These are phyloP conservation scores for Aspergillus leporis DNA, from an alignment of 495 filamentous ascomycete species.

Conservation along the genomic window DNA sequence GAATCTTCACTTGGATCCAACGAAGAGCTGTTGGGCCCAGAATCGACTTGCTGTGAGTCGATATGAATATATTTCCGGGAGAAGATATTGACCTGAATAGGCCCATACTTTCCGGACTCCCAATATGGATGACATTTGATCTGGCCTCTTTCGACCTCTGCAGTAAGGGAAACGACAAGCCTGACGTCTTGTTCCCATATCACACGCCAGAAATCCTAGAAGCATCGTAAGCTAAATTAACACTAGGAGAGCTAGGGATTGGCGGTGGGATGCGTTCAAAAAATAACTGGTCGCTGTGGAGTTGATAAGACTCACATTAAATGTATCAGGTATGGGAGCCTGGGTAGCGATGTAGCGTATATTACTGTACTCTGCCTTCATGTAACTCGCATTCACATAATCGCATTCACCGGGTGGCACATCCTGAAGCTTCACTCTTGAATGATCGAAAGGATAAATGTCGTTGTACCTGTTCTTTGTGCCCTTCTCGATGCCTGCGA, in stretches of 20 bases:
- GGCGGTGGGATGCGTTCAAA: background rate
- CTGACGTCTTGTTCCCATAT: constrained; percentile 96
- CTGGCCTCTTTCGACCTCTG: constrained; percentile 93
- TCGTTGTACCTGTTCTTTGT: constrained; percentile 96
- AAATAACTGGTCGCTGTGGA: background rate
- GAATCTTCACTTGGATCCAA: constrained; percentile 25
- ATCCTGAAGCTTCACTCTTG: constrained; percentile 76
- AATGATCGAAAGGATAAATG: constrained; percentile 95
- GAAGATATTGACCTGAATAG: constrained; percentile 71
- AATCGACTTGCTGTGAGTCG: constrained; percentile 25
- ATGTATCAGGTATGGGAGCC: constrained; percentile 89
- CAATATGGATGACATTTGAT: constrained; percentile 95
- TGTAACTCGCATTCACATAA: constrained; percentile 92
- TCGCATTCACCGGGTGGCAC: constrained; percentile 75
- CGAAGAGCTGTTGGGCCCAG: constrained; percentile 10
- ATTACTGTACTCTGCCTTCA: constrained; percentile 74
- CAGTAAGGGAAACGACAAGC: constrained; percentile 93
- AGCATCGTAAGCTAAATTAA: constrained; percentile 29
- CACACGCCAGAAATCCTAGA: constrained; percentile 95
- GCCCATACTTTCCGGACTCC: constrained; percentile 77
- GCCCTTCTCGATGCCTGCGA: constrained; percentile 93
- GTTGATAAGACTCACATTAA: constrained; percentile 64
- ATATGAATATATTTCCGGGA: constrained; percentile 80
- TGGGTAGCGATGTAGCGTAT: constrained; percentile 96
- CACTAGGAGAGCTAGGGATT: background rate